Percentiles rank a stretch among this genome's conserved stretches.
Conservation (phyloP, 2,329 filamentous ascomycete genomes). For the Akanthomyces uredinophilus region DNA sequence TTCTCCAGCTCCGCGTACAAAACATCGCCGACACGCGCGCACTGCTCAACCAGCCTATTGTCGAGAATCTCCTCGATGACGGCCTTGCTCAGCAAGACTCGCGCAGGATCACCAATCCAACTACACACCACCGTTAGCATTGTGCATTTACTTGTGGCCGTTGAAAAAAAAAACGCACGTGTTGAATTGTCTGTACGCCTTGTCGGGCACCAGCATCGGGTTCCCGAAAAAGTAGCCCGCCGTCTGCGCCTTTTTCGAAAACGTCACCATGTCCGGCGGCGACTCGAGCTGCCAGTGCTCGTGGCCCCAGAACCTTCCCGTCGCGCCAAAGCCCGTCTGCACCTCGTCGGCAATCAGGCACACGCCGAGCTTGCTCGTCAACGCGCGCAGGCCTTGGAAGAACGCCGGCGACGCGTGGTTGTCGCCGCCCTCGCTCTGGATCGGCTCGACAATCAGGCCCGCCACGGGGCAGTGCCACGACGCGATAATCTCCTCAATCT, state of each 20-base stretch:
- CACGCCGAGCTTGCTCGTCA: constrained; percentile 65
- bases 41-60: constrained; percentile 62
- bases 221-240: constrained; percentile 80
- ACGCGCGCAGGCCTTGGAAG: constrained; percentile 68
- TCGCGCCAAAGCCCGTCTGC: constrained; percentile 79
- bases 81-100: constrained; percentile 70
- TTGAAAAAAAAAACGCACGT: constrained; percentile 36
- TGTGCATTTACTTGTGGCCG: no score
- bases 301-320: constrained; percentile 82
- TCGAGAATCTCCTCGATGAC: constrained; percentile 72
- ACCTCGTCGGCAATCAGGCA: constrained; percentile 81
- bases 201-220: constrained; percentile 68
- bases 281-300: constrained; percentile 71
- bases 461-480: constrained; percentile 64
- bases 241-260: constrained; percentile 82
- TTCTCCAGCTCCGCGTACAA: constrained; percentile 61
- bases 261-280: constrained; percentile 82
- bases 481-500: constrained; percentile 67
- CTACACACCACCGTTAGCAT: background rate
- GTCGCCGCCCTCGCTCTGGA: constrained; percentile 79
- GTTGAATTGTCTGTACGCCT: constrained; percentile 82
- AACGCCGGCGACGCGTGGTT: constrained; percentile 76
- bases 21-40: constrained; percentile 59
- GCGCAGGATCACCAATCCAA: constrained; percentile 75
- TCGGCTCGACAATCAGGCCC: constrained; percentile 71